A percentile compares a stretch with the other conserved stretches of the same genome.
These are phyloP conservation scores for Sclerotinia spermophila DNA, from an alignment of 2,329 filamentous ascomycete genomes.

Conservation along the genomic window DNA sequence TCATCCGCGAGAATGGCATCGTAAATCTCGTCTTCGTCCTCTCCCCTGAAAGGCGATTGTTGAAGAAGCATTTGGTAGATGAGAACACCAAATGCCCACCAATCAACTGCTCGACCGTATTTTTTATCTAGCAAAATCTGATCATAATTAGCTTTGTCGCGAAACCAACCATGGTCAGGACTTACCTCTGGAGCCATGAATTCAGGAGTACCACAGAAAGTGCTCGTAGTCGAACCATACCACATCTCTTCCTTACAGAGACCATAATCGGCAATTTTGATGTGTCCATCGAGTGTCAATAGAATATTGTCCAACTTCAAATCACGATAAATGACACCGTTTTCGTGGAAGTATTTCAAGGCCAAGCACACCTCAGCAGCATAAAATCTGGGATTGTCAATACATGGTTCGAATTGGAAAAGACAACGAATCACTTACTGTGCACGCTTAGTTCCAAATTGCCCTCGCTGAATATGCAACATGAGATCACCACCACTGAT, in stretches of 20 bases:
- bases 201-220: constrained; percentile 98
- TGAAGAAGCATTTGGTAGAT: constrained; percentile 99
- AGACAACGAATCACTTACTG: constrained; percentile 60
- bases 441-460: constrained; percentile 92
- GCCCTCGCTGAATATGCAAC: constrained; percentile 95
- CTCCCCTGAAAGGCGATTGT: constrained; percentile 96
- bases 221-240: constrained; percentile 95
- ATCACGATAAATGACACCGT: constrained; percentile 93
- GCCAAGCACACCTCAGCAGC: constrained; percentile 96
- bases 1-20: constrained; percentile 97
- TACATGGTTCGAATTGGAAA: constrained; percentile 24
- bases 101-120: constrained; percentile 94
- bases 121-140: constrained; percentile 97
- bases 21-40: constrained; percentile 99
- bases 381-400: constrained; percentile 65
- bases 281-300: constrained; percentile 89
- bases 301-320: constrained; percentile 85
- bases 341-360: constrained; percentile 98
- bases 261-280: constrained; percentile 98
- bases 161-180: constrained; percentile 21
- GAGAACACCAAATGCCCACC: constrained; percentile 98
- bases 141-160: constrained; percentile 31
- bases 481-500: constrained; percentile 98
- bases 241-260: constrained; percentile 99
- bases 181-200: constrained; percentile 97